Conservation (phyloP, 78 protist genomes). For the Pigoraptor vietnamica region DNA sequence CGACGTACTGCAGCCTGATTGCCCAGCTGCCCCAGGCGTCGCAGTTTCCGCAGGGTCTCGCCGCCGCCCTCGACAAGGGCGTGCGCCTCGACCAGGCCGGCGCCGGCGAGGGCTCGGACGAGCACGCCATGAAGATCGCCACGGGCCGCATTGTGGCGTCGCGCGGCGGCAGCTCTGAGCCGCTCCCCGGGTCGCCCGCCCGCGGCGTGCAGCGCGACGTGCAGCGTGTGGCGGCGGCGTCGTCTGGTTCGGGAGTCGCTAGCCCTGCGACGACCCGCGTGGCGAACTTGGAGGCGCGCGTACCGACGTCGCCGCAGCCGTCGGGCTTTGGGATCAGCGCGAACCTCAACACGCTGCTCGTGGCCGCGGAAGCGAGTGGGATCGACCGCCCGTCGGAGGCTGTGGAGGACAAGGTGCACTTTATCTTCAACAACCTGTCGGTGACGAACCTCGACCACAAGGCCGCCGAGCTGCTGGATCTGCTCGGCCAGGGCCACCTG, state of each 20-base stretch:
- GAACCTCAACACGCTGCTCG: conserved; percentile 14
- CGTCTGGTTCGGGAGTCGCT: not conserved
- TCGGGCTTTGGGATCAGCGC: not conserved
- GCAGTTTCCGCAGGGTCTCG: not conserved
- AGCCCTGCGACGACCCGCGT: conserved; percentile 3
- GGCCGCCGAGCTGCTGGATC: conserved; percentile 47
- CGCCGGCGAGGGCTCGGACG: not conserved
- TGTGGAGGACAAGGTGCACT: conserved; percentile 73
- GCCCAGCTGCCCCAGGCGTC: conserved; percentile 27
- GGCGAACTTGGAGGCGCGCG: not conserved
- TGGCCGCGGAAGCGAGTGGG: not conserved
- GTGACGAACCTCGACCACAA: conserved; percentile 49
- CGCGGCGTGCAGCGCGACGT: not conserved
- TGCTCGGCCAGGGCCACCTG: conserved; percentile 26
- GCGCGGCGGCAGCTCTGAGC: not conserved
- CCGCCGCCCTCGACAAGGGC: not conserved
- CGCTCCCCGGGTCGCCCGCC: not conserved
- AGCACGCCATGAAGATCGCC: conserved; percentile 3
- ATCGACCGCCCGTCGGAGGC: conserved; percentile 32
- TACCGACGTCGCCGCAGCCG: not conserved
- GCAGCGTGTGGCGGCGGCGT: not conserved
- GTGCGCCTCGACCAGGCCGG: not conserved
- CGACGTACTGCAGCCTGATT: conserved; percentile 77
- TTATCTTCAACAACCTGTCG: conserved; percentile 90
- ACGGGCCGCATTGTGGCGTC: not conserved